Evolutionary conservation across 192 early-diverging fungal genomes (phyloP).

Genomic region (Cetraspora pellucida): DNA sequence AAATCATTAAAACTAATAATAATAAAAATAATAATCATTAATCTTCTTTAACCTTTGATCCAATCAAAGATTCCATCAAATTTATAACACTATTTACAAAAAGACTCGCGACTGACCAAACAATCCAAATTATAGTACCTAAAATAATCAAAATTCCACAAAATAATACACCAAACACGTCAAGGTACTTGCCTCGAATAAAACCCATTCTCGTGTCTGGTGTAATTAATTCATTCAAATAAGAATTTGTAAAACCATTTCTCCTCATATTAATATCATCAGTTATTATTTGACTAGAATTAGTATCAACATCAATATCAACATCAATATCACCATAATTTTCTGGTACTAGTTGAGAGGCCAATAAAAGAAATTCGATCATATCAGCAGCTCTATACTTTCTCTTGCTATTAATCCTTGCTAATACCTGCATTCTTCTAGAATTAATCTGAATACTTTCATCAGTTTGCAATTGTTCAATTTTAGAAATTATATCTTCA

Average conservation of each 20-base stretch:
- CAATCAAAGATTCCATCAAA: conserved; percentile 1
- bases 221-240: conserved; percentile 23
- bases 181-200: conserved; percentile 27
- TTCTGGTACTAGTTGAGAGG: conserved; percentile 9
- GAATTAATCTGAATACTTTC: neutral
- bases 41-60: neutral
- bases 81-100: conserved; percentile 4
- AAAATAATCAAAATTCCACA: neutral
- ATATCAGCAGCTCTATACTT: conserved; percentile 27
- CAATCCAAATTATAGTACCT: neutral
- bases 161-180: conserved; percentile 7
- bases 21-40: neutral
- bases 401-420: conserved; percentile 31
- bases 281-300: neutral
- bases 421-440: conserved; percentile 21
- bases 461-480: conserved; percentile 1
- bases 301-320: neutral
- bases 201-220: conserved; percentile 31
- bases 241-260: neutral
- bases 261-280: neutral
- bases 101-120: neutral
- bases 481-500: conserved; percentile 11
- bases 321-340: neutral
- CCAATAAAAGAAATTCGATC: conserved; percentile 15
- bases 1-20: no score